A percentile compares a stretch with the other conserved stretches of the same genome.
phyloP scores from a whole-genome alignment of 1,284 basidiomycete genomes.

The Pseudozyma tsukubaensis region DNA sequence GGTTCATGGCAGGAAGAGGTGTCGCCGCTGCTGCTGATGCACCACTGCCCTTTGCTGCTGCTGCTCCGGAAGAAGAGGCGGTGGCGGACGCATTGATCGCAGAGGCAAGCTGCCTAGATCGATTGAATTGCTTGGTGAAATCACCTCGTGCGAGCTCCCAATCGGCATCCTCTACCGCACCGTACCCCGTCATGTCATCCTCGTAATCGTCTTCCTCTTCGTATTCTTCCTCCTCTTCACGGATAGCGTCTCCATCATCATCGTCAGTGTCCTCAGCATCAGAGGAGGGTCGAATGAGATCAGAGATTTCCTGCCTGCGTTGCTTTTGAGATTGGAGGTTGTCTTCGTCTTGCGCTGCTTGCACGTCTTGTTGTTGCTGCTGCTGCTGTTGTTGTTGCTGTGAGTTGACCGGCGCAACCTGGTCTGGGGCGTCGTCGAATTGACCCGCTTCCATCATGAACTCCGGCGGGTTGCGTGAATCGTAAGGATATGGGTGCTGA shows the following conservation, averaged over 20 bases:
- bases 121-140: slow-evolving; percentile 68
- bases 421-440: slow-evolving; percentile 43
- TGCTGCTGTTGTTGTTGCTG: slow-evolving; percentile 11
- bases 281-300: slow-evolving; percentile 33
- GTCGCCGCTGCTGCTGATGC: slow-evolving; percentile 6
- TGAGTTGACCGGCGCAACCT: not conserved
- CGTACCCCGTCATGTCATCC: slow-evolving; percentile 36
- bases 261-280: slow-evolving; percentile 41
- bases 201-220: slow-evolving; percentile 46
- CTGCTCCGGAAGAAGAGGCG: slow-evolving; percentile 12
- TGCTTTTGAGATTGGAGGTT: slow-evolving; percentile 20
- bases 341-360: slow-evolving; percentile 32
- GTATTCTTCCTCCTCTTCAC: slow-evolving; percentile 18
- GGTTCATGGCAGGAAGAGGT: slow-evolving; percentile 55
- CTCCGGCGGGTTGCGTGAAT: no score
- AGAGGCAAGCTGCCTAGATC: slow-evolving; percentile 60
- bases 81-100: slow-evolving; percentile 31
- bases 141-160: slow-evolving; percentile 67
- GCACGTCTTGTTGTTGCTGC: slow-evolving; percentile 14
- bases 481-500: not conserved
- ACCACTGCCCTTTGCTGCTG: slow-evolving; percentile 12
- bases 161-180: slow-evolving; percentile 65
- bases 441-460: slow-evolving; percentile 39
- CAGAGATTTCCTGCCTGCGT: slow-evolving; percentile 42
- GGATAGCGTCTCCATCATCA: not conserved